Evolutionary conservation across 257 asterid genomes (phyloP).

Genomic region (Orobanche coerulescens): DNA sequence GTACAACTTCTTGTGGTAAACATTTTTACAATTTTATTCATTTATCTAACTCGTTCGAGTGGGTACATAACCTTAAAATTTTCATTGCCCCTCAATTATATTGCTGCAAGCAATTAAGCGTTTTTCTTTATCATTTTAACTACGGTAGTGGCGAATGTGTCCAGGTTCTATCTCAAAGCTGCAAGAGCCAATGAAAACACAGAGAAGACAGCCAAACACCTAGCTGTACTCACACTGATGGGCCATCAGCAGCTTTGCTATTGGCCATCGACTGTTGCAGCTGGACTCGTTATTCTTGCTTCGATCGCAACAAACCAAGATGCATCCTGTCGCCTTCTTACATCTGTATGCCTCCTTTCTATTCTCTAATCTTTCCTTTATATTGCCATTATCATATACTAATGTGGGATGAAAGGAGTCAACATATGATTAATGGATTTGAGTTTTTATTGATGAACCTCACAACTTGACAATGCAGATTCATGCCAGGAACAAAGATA

Average conservation of each 20-base stretch:
- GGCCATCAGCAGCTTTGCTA: slow-evolving; percentile 84
- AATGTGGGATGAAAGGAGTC: slow-evolving; percentile 2
- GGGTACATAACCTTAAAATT: not conserved
- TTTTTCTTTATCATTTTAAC: not conserved
- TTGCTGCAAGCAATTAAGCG: not conserved
- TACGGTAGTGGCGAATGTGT: slow-evolving; percentile 12
- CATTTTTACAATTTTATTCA: too few relatives aligned
- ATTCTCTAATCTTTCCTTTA: not conserved
- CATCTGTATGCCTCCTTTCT: slow-evolving; percentile 35
- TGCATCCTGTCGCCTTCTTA: slow-evolving; percentile 43
- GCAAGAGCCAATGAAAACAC: slow-evolving; percentile 50
- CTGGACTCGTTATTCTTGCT: slow-evolving; percentile 82
- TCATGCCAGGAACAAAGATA: slow-evolving; percentile 51
- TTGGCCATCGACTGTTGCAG: slow-evolving; percentile 97
- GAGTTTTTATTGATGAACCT: slow-evolving; percentile 17
- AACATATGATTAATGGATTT: not conserved
- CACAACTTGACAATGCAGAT: slow-evolving; percentile 38
- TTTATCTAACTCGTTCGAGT: not conserved
- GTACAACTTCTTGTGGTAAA: slow-evolving; percentile 83
- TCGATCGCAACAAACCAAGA: slow-evolving; percentile 48
- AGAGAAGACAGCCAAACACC: slow-evolving; percentile 60
- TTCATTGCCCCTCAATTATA: not conserved
- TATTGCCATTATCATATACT: not conserved
- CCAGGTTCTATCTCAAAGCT: slow-evolving; percentile 86
- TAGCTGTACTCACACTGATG: slow-evolving; percentile 68